Base-by-base conservation (phyloP, 768 basidiomycete species). In the Sistotremastrum suecicum region DNA sequence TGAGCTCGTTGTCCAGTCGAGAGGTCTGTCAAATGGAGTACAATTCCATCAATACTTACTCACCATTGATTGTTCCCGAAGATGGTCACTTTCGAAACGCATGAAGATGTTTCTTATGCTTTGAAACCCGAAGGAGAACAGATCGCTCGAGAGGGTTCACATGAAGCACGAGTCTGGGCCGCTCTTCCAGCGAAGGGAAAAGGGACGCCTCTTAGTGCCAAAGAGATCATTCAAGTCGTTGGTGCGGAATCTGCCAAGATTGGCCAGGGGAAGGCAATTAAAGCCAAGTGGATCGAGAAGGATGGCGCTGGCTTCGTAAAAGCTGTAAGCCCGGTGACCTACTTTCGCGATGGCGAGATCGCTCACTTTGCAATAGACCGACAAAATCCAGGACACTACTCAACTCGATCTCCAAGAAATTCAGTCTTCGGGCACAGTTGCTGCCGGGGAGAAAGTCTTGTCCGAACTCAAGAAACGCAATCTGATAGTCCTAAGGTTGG, bases 261-360 rank as follows among this genome's bases (percentile, higher is more conserved):
- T 47, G 95, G 95, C 1, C 95, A 98, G 66, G 83, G 83, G 6
- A 76, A 84, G 52, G 95, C 94, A 12, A 95, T 99, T 74, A 97
- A 92, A 68, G 90, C 85, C 54, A 86, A 84, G 46, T 99, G 95
- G 95, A 89, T 98, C 50, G 72, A 69, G 20, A 98, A 97, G 62
- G 84, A 94, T 51, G 88, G 85, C 5, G 74, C 76, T 51, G 87
- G 84, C 12, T 76, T 99, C 52, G 77, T 94, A 40, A 84, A 85
- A 66, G 1, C 40, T 35, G 12, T 39, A 9, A 31, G 41, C 29
- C 28, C 33, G 31, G 29, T 20, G 9, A 9, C 3, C 33, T 40
- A 8, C 9, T 32, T 8, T 42, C 38, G 49, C 6, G 33, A 39
- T 38, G 33, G 37, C 11, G 29, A 20, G 48, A n/a, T 29, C 39